phyloP scores from a whole-genome alignment of 768 basidiomycete genomes.

The Trametopsis cervina region DNA sequence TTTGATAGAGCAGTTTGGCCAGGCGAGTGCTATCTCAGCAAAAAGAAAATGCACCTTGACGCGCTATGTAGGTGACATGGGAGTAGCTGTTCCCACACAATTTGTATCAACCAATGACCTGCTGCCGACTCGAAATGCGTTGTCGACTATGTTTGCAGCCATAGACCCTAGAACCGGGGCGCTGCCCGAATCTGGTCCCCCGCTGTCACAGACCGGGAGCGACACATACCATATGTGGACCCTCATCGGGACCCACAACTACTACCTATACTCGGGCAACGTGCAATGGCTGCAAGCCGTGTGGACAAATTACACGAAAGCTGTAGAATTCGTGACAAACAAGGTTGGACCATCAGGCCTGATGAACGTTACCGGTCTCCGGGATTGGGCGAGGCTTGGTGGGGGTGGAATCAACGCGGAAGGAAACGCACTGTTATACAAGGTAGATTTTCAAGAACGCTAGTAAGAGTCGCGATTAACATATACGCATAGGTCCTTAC shows the following conservation, averaged over 20 bases:
- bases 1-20: slow-evolving; percentile 47
- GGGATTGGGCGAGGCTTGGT: slow-evolving; percentile 52
- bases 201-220: slow-evolving; percentile 40
- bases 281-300: slow-evolving; percentile 38
- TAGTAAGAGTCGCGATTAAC: neutral
- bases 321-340: slow-evolving; percentile 44
- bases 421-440: slow-evolving; percentile 48
- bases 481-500: slow-evolving; percentile 35
- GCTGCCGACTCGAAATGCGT: slow-evolving; percentile 45
- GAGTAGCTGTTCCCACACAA: slow-evolving; percentile 52
- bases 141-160: slow-evolving; percentile 50
- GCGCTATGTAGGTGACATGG: slow-evolving; percentile 43
- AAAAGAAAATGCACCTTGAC: neutral
- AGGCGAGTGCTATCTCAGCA: slow-evolving; percentile 23
- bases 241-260: slow-evolving; percentile 52
- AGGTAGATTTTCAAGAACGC: slow-evolving; percentile 21
- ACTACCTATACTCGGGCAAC: slow-evolving; percentile 50
- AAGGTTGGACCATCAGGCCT: slow-evolving; percentile 44
- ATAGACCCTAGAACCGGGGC: slow-evolving; percentile 48
- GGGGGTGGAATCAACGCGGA: slow-evolving; percentile 51
- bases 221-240: slow-evolving; percentile 56
- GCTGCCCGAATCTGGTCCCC: slow-evolving; percentile 43
- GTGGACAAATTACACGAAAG: slow-evolving; percentile 53
- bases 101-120: slow-evolving; percentile 59
- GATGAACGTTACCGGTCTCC: slow-evolving; percentile 47